Conservation (phyloP, 306 rosid genomes). For the Casuarina cunninghamiana region DNA sequence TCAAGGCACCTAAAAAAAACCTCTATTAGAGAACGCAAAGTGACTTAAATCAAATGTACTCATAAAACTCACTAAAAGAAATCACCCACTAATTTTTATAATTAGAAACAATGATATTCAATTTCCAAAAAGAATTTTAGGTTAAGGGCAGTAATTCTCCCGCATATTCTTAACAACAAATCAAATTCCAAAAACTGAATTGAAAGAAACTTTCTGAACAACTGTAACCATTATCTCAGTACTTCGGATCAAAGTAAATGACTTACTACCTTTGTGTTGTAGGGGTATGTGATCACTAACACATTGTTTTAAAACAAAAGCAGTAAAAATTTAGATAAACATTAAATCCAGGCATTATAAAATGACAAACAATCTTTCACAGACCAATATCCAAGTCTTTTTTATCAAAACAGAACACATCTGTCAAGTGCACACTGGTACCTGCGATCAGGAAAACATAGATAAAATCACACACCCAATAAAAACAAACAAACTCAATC, state of each 20-base stretch:
- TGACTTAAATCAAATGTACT: background rate
- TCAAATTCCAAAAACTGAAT: background rate
- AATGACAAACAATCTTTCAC: background rate
- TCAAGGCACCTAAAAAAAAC: background rate
- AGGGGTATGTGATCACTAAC: background rate
- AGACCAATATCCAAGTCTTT: background rate
- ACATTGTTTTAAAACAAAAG: background rate
- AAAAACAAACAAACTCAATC: background rate
- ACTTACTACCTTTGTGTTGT: background rate
- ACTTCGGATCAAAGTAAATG: background rate
- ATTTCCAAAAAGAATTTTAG: background rate
- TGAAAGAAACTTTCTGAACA: background rate
- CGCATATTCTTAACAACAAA: background rate
- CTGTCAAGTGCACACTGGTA: background rate
- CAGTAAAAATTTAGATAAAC: background rate
- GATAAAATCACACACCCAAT: background rate
- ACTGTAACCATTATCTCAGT: background rate
- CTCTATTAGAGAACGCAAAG: background rate
- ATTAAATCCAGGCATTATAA: background rate
- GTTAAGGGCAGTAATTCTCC: background rate
- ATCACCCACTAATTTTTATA: background rate
- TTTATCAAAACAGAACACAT: background rate
- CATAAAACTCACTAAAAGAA: background rate
- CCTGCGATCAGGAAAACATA: background rate
- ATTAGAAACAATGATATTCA: background rate